These are phyloP conservation scores for Capronia americana DNA, from an alignment of 2,329 filamentous ascomycete species.

Conservation along the genomic window DNA sequence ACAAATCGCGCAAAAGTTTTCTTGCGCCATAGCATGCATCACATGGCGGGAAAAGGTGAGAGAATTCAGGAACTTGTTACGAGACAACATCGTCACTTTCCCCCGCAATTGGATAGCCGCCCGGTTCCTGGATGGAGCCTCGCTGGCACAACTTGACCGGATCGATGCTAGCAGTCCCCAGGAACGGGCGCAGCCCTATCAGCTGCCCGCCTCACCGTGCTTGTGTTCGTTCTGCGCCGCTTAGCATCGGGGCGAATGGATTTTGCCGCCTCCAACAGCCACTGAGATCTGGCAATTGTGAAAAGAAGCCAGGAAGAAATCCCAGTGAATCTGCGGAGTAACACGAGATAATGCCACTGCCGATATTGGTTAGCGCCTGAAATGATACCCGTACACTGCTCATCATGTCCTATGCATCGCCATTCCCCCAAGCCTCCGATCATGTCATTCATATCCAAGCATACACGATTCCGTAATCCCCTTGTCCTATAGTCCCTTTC, in stretches of 20 bases:
- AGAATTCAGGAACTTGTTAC: conserved; percentile 27
- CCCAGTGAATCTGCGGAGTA: conserved; percentile 17
- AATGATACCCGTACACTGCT: background rate
- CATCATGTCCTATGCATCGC: conserved; percentile 4
- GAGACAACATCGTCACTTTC: conserved; percentile 21
- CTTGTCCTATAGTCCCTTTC: background rate
- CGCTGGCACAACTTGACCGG: conserved; percentile 9
- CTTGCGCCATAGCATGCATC: conserved; percentile 19
- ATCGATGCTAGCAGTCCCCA: conserved; percentile 24
- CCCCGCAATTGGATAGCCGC: conserved; percentile 32
- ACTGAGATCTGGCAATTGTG: conserved; percentile 11
- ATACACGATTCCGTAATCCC: conserved; percentile 15
- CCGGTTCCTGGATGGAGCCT: conserved; percentile 7
- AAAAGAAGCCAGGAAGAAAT: conserved; percentile 20
- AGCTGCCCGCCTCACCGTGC: conserved; percentile 4
- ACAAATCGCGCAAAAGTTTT: conserved; percentile 28
- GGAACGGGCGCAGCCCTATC: conserved; percentile 27
- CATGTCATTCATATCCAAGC: conserved; percentile 9
- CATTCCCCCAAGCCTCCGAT: background rate
- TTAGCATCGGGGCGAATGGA: conserved; percentile 23
- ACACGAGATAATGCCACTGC: conserved; percentile 8
- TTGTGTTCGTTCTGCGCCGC: conserved; percentile 17
- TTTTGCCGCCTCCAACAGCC: conserved; percentile 2
- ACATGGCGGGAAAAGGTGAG: conserved; percentile 25
- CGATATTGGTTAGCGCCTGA: background rate